Conservation (phyloP, 345 rosid genomes). For the Populus simonii region DNA sequence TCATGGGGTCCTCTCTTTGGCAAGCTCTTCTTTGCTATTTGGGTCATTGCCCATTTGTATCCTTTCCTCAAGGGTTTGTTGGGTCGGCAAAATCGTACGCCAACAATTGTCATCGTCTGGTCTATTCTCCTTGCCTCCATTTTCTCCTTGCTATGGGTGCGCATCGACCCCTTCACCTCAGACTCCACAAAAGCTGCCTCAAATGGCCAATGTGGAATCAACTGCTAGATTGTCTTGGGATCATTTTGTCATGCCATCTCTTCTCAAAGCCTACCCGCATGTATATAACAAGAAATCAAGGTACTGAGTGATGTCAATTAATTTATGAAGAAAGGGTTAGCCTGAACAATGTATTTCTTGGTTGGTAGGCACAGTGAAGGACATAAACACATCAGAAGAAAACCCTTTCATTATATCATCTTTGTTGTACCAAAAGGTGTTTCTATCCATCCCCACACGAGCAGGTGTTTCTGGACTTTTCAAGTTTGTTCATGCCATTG, state of each 20-base stretch:
- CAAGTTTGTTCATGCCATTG: background rate
- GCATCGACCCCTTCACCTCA: conserved; percentile 80
- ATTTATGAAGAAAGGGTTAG: background rate
- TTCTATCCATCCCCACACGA: background rate
- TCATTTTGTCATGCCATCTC: background rate
- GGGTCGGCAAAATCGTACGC: conserved; percentile 97
- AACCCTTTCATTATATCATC: background rate
- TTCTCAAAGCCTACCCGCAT: background rate
- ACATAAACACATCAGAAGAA: background rate
- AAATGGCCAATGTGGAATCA: conserved; percentile 59
- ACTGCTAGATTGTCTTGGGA: conserved; percentile 21
- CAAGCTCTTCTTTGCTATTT: conserved; percentile 88
- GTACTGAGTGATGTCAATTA: background rate
- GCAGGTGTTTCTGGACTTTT: background rate
- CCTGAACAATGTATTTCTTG: background rate
- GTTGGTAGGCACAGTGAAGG: background rate
- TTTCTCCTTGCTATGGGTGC: conserved; percentile 97
- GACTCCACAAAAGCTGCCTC: conserved; percentile 45
- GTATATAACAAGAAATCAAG: conserved; percentile 23
- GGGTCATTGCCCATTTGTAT: conserved; percentile 97
- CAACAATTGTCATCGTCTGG: conserved; percentile 98
- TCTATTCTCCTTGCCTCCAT: conserved; percentile 96
- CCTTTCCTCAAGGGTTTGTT: conserved; percentile 96
- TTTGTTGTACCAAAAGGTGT: conserved; percentile 1
- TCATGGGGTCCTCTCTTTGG: conserved; percentile 99